These are phyloP conservation scores for Suillus plorans DNA, from an alignment of 768 basidiomycete genomes.

Conservation along the genomic window DNA sequence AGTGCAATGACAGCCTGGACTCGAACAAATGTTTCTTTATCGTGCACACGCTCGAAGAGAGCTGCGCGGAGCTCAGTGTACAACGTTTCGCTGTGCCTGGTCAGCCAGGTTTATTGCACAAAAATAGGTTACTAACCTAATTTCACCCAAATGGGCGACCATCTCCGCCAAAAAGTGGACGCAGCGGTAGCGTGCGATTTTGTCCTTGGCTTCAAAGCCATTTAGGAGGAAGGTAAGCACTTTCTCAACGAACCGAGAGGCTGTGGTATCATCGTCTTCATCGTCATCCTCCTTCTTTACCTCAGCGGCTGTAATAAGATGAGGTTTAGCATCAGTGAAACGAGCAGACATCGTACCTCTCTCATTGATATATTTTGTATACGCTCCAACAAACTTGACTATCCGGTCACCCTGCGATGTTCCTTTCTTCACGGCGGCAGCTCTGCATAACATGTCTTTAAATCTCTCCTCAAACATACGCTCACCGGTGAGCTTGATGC, in stretches of 20 bases:
- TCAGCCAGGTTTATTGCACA: neutral
- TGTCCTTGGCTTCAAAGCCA: constrained; percentile 86
- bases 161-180: constrained; percentile 77
- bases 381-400: constrained; percentile 81
- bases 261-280: constrained; percentile 65
- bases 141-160: constrained; percentile 75
- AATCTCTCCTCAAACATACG: constrained; percentile 70
- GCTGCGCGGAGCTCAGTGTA: constrained; percentile 60
- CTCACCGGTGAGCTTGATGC: constrained; percentile 69
- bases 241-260: constrained; percentile 65
- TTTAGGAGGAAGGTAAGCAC: constrained; percentile 71
- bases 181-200: constrained; percentile 78
- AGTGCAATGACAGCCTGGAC: constrained; percentile 80
- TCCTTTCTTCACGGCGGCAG: constrained; percentile 80
- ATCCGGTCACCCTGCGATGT: constrained; percentile 69
- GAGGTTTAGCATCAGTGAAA: neutral
- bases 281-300: constrained; percentile 33
- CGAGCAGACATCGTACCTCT: constrained; percentile 51
- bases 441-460: constrained; percentile 54
- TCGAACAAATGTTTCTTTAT: constrained; percentile 78
- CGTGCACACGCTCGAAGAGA: constrained; percentile 70
- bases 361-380: constrained; percentile 72
- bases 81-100: constrained; percentile 63
- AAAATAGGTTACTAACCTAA: constrained; percentile 62
- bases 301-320: constrained; percentile 35